Conservation (phyloP, 805 yeast species). For the Pichia pseudocactophila region DNA sequence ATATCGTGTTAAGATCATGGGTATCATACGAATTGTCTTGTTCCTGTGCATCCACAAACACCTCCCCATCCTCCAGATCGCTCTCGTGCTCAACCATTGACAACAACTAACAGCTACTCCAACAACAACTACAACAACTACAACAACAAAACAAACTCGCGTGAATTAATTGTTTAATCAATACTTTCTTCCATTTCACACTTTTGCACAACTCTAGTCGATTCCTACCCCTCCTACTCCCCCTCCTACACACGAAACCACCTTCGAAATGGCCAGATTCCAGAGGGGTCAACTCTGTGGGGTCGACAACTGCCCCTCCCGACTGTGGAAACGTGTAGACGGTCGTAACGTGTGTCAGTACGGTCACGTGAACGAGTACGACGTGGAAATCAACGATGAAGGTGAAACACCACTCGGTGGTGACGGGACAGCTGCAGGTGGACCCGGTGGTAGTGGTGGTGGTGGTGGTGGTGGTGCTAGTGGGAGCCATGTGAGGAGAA, state of each 20-base stretch:
- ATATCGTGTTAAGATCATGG: conserved; percentile 3
- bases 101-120: too few relatives aligned
- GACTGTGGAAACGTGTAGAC: conserved; percentile 59
- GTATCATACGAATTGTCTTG: conserved; percentile 5
- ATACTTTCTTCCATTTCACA: too few relatives aligned
- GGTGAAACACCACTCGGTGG: conserved; percentile 39
- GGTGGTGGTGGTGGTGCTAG: conserved; percentile 44
- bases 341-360: conserved; percentile 81
- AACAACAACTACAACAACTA: too few relatives aligned
- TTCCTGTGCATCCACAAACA: neutral
- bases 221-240: too few relatives aligned
- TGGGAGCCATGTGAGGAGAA: conserved; percentile 35
- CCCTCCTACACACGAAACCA: too few relatives aligned
- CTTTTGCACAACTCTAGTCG: too few relatives aligned
- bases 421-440: conserved; percentile 42
- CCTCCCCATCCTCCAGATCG: neutral
- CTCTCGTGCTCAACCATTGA: too few relatives aligned
- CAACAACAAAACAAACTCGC: too few relatives aligned
- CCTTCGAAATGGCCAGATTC: conserved; percentile 17
- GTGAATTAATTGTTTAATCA: too few relatives aligned
- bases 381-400: conserved; percentile 71
- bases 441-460: conserved; percentile 32
- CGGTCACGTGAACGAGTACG: conserved; percentile 85
- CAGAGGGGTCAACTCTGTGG: conserved; percentile 81
- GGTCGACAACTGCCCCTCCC: conserved; percentile 77